Conservation (phyloP, 2,329 filamentous ascomycete genomes). For the Simplicillium sp. region DNA sequence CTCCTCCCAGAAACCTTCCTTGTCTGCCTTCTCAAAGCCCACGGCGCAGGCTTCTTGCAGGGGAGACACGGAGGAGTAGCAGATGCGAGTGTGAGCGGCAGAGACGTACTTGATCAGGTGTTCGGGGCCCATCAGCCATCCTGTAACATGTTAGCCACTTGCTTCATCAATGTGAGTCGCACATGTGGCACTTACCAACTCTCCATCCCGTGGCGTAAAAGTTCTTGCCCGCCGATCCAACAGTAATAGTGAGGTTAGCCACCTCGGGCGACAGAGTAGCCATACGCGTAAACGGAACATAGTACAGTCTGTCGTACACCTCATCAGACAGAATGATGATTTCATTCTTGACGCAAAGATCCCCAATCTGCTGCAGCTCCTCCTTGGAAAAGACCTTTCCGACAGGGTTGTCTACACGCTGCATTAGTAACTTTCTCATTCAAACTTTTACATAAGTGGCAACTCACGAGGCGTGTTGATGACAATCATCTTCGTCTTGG, state of each 20-base stretch:
- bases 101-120: constrained; percentile 86
- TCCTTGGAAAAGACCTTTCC: constrained; percentile 86
- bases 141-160: constrained; percentile 19
- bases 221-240: constrained; percentile 94
- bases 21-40: constrained; percentile 84
- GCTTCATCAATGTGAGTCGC: neutral
- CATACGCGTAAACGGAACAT: constrained; percentile 88
- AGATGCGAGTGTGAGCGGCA: constrained; percentile 90
- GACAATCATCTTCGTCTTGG: constrained; percentile 93
- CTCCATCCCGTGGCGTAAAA: constrained; percentile 98
- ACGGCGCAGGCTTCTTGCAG: constrained; percentile 91
- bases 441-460: neutral
- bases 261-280: constrained; percentile 87
- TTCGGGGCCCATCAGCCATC: constrained; percentile 85
- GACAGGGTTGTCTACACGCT: constrained; percentile 69
- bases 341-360: constrained; percentile 84
- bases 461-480: constrained; percentile 58
- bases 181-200: constrained; percentile 42
- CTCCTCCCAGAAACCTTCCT: constrained; percentile 77
- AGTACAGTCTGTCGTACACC: constrained; percentile 92
- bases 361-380: constrained; percentile 77
- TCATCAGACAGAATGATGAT: constrained; percentile 89
- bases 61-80: constrained; percentile 87
- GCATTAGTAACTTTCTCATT: constrained; percentile 1
- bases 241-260: constrained; percentile 78